A percentile compares a stretch with the other conserved stretches of the same genome.
These are phyloP conservation scores for Podospora tetraspora DNA, from an alignment of 495 filamentous ascomycete species.

Conservation along the genomic window DNA sequence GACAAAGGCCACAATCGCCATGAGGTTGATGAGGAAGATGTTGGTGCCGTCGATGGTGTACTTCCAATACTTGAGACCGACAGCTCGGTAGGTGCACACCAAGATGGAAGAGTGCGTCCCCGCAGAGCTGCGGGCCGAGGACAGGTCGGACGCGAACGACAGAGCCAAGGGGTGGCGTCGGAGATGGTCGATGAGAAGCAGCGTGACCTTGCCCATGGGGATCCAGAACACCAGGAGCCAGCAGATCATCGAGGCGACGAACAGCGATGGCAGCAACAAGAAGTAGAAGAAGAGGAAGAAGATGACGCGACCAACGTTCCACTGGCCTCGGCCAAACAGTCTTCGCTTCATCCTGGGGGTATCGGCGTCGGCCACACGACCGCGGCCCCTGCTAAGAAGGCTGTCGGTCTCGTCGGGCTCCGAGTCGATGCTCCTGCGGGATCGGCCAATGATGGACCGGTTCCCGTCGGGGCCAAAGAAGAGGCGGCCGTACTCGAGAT, in stretches of 20 bases:
- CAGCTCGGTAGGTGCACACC: constrained; percentile 94
- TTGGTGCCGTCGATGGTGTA: constrained; percentile 98
- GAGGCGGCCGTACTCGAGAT: constrained; percentile 87
- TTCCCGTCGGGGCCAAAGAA: constrained; percentile 86
- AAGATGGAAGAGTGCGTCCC: constrained; percentile 78
- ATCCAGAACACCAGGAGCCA: constrained; percentile 98
- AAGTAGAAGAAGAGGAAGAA: constrained; percentile 98
- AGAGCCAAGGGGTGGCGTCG: constrained; percentile 87
- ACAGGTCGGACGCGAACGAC: constrained; percentile 82
- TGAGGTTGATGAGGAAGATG: constrained; percentile 96
- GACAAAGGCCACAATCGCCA: constrained; percentile 82
- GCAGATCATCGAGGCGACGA: constrained; percentile 80
- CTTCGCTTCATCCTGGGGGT: constrained; percentile 67
- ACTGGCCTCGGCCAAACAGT: constrained; percentile 91
- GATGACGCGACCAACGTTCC: constrained; percentile 87
- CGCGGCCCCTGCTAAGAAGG: constrained; percentile 63
- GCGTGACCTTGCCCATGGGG: constrained; percentile 93
- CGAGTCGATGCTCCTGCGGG: constrained; percentile 83
- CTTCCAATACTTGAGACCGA: constrained; percentile 95
- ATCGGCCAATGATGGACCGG: constrained; percentile 81
- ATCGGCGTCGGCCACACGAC: constrained; percentile 39
- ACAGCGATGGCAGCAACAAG: constrained; percentile 79
- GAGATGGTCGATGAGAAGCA: constrained; percentile 85
- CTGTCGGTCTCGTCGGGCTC: constrained; percentile 78
- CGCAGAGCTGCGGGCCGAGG: constrained; percentile 62